Evolutionary conservation across 208 protist species (phyloP).

Genomic region (Leishmania turanica): DNA sequence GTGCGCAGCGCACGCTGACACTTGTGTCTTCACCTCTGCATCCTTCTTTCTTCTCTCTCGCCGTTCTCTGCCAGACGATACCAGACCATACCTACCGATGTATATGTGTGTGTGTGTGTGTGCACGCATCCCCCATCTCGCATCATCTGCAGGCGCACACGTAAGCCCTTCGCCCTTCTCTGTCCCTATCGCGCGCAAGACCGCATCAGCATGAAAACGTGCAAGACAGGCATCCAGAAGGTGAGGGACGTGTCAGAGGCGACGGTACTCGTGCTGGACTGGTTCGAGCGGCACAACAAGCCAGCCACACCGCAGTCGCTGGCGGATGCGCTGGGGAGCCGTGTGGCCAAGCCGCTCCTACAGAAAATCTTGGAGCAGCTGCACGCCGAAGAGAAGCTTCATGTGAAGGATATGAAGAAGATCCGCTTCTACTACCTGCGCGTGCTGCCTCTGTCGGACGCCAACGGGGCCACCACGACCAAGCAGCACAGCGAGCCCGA

Average conservation of each 20-base stretch:
- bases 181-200: not conserved
- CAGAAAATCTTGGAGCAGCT: slow-evolving; percentile 77
- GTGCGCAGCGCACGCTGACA: not conserved
- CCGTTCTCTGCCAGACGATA: not conserved
- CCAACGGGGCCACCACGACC: not conserved
- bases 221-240: slow-evolving; percentile 44
- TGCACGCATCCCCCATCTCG: not conserved
- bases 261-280: slow-evolving; percentile 50
- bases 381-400: slow-evolving; percentile 44
- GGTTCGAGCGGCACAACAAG: slow-evolving; percentile 87
- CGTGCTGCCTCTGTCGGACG: not conserved
- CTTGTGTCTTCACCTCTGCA: not conserved
- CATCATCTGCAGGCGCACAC: not conserved
- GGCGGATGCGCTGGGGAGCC: slow-evolving; percentile 86
- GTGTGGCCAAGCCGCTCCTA: slow-evolving; percentile 69
- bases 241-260: slow-evolving; percentile 56
- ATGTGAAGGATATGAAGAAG: slow-evolving; percentile 84
- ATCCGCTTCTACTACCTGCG: slow-evolving; percentile 73
- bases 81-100: too few relatives aligned
- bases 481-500: not conserved
- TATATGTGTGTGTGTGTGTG: not conserved
- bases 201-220: slow-evolving; percentile 24
- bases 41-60: not conserved
- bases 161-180: not conserved
- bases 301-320: slow-evolving; percentile 81